A percentile compares a stretch with the other conserved stretches of the same genome.
Evolutionary conservation across 176 grass and related monocot genomes (phyloP).

Genomic region (Panicum miliaceum): DNA sequence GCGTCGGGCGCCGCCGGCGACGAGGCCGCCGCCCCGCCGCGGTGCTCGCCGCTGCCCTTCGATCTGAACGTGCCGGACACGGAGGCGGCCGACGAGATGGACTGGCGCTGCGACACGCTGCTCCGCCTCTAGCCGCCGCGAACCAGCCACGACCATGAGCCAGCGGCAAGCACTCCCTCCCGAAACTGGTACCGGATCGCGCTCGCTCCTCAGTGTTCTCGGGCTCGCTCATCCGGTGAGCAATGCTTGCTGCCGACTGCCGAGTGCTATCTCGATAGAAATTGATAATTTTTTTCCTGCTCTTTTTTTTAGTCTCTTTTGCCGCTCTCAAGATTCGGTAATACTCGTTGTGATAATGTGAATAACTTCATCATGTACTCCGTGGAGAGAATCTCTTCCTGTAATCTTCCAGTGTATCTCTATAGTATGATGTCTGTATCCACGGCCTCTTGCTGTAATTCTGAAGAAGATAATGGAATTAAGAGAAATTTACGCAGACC

Average conservation of each 20-base stretch:
- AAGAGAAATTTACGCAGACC: conserved; percentile 30
- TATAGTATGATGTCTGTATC: conserved; percentile 14
- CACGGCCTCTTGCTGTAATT: not conserved
- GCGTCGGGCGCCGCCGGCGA: conserved; percentile 42
- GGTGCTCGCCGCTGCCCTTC: conserved; percentile 52
- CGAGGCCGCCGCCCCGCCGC: conserved; percentile 37
- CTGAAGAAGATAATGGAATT: conserved; percentile 32
- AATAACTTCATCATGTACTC: conserved; percentile 45
- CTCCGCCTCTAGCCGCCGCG: conserved; percentile 48
- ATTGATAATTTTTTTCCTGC: conserved; percentile 25
- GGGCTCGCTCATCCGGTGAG: conserved; percentile 5
- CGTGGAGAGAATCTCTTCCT: conserved; percentile 17
- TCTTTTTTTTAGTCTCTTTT: not conserved
- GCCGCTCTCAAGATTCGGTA: conserved; percentile 42
- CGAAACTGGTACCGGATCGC: not conserved
- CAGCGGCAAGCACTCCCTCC: not conserved
- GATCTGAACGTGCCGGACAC: conserved; percentile 77
- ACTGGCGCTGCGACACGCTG: conserved; percentile 69
- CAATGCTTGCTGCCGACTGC: conserved; percentile 4
- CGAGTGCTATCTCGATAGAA: conserved; percentile 33
- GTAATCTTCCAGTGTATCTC: not conserved
- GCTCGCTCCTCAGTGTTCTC: not conserved
- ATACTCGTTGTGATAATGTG: conserved; percentile 47
- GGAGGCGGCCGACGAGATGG: conserved; percentile 54
- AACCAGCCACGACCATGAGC: not conserved